Evolutionary conservation across 306 rosid species (phyloP).

Genomic region (Cicer cuneatum): DNA sequence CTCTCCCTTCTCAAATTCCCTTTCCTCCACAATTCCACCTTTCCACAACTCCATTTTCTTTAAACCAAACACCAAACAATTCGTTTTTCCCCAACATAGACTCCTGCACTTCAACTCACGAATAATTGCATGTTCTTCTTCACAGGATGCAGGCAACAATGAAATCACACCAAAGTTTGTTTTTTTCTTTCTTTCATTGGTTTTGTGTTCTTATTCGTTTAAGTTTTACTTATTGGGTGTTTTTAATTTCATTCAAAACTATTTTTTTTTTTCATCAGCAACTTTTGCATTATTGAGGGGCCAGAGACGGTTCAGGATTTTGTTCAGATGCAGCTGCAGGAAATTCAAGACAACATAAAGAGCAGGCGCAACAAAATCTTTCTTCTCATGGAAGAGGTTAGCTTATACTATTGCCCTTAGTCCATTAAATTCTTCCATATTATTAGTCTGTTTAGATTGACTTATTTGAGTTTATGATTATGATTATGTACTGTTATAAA

Average conservation of each 20-base stretch:
- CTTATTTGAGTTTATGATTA: too few species aligned
- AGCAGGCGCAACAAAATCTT: conserved; percentile 90
- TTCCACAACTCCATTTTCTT: conserved; percentile 39
- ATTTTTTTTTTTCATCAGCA: conserved; percentile 48
- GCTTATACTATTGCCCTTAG: neutral
- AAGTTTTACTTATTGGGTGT: neutral
- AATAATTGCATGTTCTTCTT: conserved; percentile 54
- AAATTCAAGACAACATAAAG: conserved; percentile 82
- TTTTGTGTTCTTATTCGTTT: neutral
- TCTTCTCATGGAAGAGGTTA: conserved; percentile 97
- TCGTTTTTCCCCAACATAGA: conserved; percentile 41
- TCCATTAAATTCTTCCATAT: neutral
- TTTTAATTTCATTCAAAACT: conserved; percentile 13
- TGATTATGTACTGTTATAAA: too few species aligned
- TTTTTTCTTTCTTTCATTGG: neutral
- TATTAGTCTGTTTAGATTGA: neutral
- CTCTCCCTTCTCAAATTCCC: conserved; percentile 52
- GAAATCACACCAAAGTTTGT: conserved; percentile 74
- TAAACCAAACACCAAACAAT: conserved; percentile 39
- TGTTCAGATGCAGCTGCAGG: conserved; percentile 89
- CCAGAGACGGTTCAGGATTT: conserved; percentile 97
- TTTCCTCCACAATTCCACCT: conserved; percentile 46
- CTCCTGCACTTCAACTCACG: conserved; percentile 46
- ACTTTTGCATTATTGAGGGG: conserved; percentile 94
- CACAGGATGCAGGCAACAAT: conserved; percentile 54